phyloP scores from a whole-genome alignment of 2,329 filamentous ascomycete species.

The Clonostachys byssicola region DNA sequence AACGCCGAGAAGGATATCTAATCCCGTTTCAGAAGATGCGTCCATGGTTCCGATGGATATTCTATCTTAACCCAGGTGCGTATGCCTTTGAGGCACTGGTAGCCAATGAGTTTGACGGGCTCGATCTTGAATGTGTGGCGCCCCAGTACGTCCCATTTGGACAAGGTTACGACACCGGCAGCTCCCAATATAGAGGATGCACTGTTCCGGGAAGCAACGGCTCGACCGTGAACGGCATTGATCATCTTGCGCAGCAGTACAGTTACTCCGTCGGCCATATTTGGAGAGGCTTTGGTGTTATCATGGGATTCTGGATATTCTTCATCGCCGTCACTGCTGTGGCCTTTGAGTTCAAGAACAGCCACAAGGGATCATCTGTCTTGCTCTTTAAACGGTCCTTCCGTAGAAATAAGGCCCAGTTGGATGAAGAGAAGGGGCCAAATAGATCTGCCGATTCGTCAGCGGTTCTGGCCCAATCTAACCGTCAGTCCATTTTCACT shows the following conservation, averaged over 20 bases:
- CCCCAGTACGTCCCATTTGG: slow-evolving; percentile 49
- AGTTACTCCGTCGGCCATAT: slow-evolving; percentile 47
- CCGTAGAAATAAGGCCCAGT: slow-evolving; percentile 22
- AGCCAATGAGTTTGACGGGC: slow-evolving; percentile 52
- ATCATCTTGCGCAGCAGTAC: slow-evolving; percentile 45
- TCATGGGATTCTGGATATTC: slow-evolving; percentile 67
- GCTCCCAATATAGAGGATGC: slow-evolving; percentile 40
- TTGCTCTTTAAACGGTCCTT: slow-evolving; percentile 1
- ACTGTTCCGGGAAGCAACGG: slow-evolving; percentile 40
- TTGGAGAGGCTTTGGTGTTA: slow-evolving; percentile 70
- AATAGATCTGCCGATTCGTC: slow-evolving; percentile 1
- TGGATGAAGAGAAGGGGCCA: slow-evolving; percentile 17
- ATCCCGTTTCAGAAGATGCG: slow-evolving; percentile 40
- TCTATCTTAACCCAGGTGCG: slow-evolving; percentile 42
- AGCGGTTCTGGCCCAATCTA: slow-evolving; percentile 16
- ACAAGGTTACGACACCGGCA: slow-evolving; percentile 18
- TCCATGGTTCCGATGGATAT: slow-evolving; percentile 49
- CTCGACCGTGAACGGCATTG: slow-evolving; percentile 41
- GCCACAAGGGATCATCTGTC: background rate
- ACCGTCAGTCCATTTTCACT: slow-evolving; percentile 62
- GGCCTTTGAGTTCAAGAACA: slow-evolving; percentile 49
- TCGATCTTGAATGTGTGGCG: slow-evolving; percentile 51
- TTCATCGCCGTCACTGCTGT: slow-evolving; percentile 66
- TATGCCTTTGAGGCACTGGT: slow-evolving; percentile 63
- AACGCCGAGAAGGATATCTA: slow-evolving; percentile 46